Percentiles rank a stretch among this genome's conserved stretches.
phyloP scores from a whole-genome alignment of 345 rosid genomes.

The Angophora floribunda region DNA sequence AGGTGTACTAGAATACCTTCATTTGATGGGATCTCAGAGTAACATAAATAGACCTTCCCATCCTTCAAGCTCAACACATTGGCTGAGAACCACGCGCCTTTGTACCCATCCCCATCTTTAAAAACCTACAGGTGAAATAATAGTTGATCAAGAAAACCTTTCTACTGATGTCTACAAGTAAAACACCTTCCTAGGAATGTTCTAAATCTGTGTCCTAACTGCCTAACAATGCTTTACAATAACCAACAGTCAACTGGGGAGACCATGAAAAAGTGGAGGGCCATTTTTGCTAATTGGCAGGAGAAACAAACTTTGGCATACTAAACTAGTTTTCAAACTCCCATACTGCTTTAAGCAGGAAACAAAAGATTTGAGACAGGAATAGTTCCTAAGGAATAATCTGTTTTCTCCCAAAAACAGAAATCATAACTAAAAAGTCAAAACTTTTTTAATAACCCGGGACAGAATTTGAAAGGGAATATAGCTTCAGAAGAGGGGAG shows the following conservation, averaged over 20 bases:
- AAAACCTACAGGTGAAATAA: conserved; percentile 38
- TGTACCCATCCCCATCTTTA: conserved; percentile 56
- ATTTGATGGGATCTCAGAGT: conserved; percentile 44
- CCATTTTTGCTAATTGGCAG: not conserved
- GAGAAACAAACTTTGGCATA: not conserved
- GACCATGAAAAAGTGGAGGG: not conserved
- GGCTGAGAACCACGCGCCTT: conserved; percentile 82
- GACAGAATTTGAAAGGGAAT: not conserved
- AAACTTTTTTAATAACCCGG: not conserved
- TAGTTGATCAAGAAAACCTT: not conserved
- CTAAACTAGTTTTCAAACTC: not conserved
- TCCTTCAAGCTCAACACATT: conserved; percentile 57
- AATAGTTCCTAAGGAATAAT: not conserved
- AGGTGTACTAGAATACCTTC: conserved; percentile 29
- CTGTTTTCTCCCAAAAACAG: not conserved
- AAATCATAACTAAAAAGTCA: not conserved
- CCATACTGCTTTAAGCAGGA: not conserved
- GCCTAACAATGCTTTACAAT: not conserved
- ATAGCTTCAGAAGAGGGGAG: not conserved
- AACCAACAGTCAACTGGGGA: not conserved
- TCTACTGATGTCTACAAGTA: not conserved
- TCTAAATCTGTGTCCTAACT: not conserved
- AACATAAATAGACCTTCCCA: conserved; percentile 72
- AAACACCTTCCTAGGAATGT: not conserved
- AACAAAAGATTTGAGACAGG: not conserved